Base-by-base conservation (phyloP, 768 basidiomycete genomes). In the Harrya chromipes region DNA sequence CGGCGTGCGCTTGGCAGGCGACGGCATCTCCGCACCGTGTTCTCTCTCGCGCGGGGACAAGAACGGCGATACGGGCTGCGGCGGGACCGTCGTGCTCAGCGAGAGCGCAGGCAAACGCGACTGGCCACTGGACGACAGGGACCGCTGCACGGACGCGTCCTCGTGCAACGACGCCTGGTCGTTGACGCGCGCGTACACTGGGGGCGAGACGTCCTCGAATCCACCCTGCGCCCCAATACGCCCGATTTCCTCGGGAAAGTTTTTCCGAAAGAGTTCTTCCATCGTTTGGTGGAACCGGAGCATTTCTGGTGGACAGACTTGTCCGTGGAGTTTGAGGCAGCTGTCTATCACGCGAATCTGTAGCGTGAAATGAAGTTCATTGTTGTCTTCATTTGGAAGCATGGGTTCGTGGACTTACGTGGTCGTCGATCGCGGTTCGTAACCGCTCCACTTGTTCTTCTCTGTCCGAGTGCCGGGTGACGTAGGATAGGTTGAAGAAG, bases 211-310 rank as follows among this genome's bases (percentile, higher is more conserved):
- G 37, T 74, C 74, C 41, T 84, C 82, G 16, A 82, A 74, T 24
- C 73, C 72, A 38, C 86, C 65, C 37, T 72, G 86, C 6, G 84
- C 75, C 1, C 76, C 78, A 40, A 93, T 71, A 4, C 87, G 81
- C 43, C 79, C 78, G 39, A 93, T 86, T 63, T 93, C 90, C 33
- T 92, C 90, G 4, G 80, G 68, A 70, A 90, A 93, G 61, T 90
- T 90, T 67, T 86, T 89, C 47, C 74, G 79, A 75, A 91, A 93
- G 68, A 93, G 87, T 53, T 79, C 84, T 64, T 90, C 85, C 39
- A 98, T 74, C 0, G 91, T 92, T 51, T 86, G 84, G 63, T 98
- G 94, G 78, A 97, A 97, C 5, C 84, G 80, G n/a, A 87, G 71
- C 79, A 97, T 95, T 65, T 94, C 92, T 12, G 82, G 79, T 0